Percentiles rank a stretch among this genome's conserved stretches.
phyloP scores from a whole-genome alignment of 352 stramenopile species.

The Globisporangium barbulae region DNA sequence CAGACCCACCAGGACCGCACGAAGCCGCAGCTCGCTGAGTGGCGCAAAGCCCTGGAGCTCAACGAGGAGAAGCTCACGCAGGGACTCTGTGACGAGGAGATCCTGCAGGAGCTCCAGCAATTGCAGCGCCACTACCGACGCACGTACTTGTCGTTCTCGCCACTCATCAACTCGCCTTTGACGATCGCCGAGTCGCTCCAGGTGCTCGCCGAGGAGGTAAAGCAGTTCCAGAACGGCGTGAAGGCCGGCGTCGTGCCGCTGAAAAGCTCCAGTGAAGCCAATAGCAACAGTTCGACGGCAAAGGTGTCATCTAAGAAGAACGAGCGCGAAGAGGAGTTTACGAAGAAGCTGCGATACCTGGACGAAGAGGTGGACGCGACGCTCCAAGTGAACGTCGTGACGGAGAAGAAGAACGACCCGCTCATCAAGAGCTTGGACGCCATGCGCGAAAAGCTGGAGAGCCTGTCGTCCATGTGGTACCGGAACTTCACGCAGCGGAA shows the following conservation, averaged over 20 bases:
- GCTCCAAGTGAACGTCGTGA: slow-evolving; percentile 61
- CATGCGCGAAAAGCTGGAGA: slow-evolving; percentile 69
- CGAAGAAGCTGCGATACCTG: slow-evolving; percentile 56
- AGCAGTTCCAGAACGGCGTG: slow-evolving; percentile 51
- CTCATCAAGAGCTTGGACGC: slow-evolving; percentile 62
- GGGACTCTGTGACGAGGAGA: slow-evolving; percentile 54
- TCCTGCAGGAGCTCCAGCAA: slow-evolving; percentile 55
- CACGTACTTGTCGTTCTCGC: slow-evolving; percentile 54
- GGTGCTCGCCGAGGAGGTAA: slow-evolving; percentile 51
- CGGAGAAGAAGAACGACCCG: slow-evolving; percentile 76
- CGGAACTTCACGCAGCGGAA: slow-evolving; percentile 47
- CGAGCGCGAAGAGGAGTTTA: slow-evolving; percentile 45
- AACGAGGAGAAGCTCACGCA: slow-evolving; percentile 62
- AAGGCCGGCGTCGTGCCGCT: slow-evolving; percentile 40
- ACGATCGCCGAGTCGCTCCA: slow-evolving; percentile 59
- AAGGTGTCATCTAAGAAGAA: slow-evolving; percentile 18
- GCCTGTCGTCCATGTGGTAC: slow-evolving; percentile 65
- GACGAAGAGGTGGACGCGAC: slow-evolving; percentile 66
- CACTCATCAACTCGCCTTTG: slow-evolving; percentile 53
- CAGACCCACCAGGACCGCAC: slow-evolving; percentile 63
- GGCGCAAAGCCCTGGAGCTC: slow-evolving; percentile 55
- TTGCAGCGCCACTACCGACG: slow-evolving; percentile 61
- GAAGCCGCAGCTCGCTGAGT: slow-evolving; percentile 66
- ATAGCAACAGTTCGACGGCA: slow-evolving; percentile 14
- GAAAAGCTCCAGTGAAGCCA: slow-evolving; percentile 11